These are phyloP conservation scores for Scolecobasidium constrictum DNA, from an alignment of 2,329 filamentous ascomycete genomes.

Conservation along the genomic window DNA sequence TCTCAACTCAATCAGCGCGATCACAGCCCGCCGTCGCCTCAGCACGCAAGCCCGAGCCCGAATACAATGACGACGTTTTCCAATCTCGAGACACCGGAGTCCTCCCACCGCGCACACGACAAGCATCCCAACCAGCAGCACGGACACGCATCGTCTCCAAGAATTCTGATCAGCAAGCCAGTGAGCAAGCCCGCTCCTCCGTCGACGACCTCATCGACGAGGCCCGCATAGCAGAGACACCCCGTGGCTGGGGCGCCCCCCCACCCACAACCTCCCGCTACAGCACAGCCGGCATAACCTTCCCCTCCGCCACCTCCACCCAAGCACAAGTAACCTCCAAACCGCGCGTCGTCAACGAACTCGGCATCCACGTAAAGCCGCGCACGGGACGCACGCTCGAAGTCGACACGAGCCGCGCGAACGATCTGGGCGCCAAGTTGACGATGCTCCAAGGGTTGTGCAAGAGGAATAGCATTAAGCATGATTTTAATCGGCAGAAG, in stretches of 20 bases:
- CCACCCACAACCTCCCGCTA: too few relatives aligned
- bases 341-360: not conserved
- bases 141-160: too few relatives aligned
- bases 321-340: too few relatives aligned
- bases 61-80: not conserved
- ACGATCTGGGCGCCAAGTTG: conserved; percentile 8
- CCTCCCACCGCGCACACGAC: not conserved
- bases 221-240: too few relatives aligned
- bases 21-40: not conserved
- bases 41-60: not conserved
- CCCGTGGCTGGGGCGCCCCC: too few relatives aligned
- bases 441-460: conserved; percentile 25
- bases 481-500: conserved; percentile 47
- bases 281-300: too few relatives aligned
- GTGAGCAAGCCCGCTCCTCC: too few relatives aligned
- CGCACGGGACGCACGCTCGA: conserved; percentile 26
- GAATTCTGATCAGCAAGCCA: too few relatives aligned
- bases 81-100: not conserved
- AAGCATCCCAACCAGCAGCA: too few relatives aligned
- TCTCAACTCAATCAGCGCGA: not conserved
- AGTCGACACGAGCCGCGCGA: conserved; percentile 18
- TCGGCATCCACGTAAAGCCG: conserved; percentile 7
- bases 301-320: too few relatives aligned
- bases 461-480: conserved; percentile 45
- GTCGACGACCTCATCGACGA: too few relatives aligned